These are phyloP conservation scores for Sporothrix globosa DNA, from an alignment of 2,329 filamentous ascomycete genomes.

Conservation along the genomic window DNA sequence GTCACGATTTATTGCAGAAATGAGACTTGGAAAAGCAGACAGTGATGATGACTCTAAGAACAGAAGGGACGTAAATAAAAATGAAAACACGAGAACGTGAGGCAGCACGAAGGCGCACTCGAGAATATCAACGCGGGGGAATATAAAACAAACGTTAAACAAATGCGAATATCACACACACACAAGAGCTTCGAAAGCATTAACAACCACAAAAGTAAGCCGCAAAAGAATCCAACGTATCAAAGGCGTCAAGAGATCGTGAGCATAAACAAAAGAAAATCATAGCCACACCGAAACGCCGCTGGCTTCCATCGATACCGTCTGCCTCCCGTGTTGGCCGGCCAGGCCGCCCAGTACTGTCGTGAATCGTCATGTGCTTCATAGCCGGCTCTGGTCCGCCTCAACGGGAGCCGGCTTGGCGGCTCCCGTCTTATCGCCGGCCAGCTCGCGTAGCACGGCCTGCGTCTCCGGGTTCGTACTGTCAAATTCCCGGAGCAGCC, in stretches of 20 bases:
- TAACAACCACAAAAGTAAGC: neutral
- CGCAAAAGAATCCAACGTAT: neutral
- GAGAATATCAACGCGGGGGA: neutral
- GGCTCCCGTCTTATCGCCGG: neutral
- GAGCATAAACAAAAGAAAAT: neutral
- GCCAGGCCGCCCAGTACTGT: neutral
- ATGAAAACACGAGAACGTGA: slow-evolving; percentile 3
- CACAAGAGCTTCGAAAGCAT: neutral
- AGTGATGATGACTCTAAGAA: neutral
- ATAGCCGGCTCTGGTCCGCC: neutral
- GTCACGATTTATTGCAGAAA: neutral
- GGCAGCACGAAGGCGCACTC: slow-evolving; percentile 2
- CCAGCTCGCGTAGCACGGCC: slow-evolving; percentile 18
- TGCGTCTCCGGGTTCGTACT: slow-evolving; percentile 18
- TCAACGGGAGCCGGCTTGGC: slow-evolving; percentile 14
- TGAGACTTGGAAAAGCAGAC: neutral
- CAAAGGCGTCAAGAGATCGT: no score
- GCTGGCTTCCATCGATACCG: neutral
- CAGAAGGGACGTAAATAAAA: neutral
- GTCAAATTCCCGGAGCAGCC: slow-evolving; percentile 53
- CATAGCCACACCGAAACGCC: slow-evolving; percentile 2
- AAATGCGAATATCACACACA: neutral
- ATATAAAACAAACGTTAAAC: neutral
- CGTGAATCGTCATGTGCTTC: no score
- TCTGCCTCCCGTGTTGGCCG: neutral